Evolutionary conservation across 2,329 filamentous ascomycete species (phyloP).

Genomic region (Colletotrichum salicis): DNA sequence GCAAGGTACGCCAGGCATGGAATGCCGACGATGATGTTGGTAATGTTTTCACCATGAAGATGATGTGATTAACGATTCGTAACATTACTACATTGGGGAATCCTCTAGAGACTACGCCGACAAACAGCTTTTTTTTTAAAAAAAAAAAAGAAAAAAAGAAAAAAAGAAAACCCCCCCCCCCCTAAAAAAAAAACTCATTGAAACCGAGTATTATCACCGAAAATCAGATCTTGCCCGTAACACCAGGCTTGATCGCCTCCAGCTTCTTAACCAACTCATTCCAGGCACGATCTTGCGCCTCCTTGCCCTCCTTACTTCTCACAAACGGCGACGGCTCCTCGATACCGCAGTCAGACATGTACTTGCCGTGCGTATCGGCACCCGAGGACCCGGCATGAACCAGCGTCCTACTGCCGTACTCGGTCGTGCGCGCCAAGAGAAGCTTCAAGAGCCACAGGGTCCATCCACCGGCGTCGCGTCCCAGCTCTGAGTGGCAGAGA

Average conservation of each 20-base stretch:
- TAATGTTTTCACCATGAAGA: background rate
- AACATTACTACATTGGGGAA: background rate
- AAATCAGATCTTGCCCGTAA: constrained; percentile 25
- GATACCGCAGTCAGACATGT: constrained; percentile 49
- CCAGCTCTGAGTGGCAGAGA: constrained; percentile 59
- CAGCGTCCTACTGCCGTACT: constrained; percentile 58
- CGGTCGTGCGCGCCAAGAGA: constrained; percentile 54
- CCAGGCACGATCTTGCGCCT: constrained; percentile 54
- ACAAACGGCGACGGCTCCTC: constrained; percentile 49
- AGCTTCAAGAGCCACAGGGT: constrained; percentile 42
- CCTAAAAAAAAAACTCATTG: background rate
- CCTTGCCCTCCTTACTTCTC: constrained; percentile 49
- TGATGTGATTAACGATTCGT: background rate
- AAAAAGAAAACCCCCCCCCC: no score
- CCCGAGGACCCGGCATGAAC: constrained; percentile 51
- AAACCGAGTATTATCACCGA: background rate
- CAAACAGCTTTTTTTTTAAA: no score
- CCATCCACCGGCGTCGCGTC: constrained; percentile 45
- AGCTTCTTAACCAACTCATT: constrained; percentile 52
- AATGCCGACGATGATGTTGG: background rate
- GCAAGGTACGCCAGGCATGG: background rate
- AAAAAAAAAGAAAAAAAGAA: no score
- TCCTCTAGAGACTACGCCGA: background rate
- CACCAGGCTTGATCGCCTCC: constrained; percentile 53
- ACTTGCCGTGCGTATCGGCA: constrained; percentile 56